Conservation (phyloP, 179 eudicot species). For the Nepenthes alata region DNA sequence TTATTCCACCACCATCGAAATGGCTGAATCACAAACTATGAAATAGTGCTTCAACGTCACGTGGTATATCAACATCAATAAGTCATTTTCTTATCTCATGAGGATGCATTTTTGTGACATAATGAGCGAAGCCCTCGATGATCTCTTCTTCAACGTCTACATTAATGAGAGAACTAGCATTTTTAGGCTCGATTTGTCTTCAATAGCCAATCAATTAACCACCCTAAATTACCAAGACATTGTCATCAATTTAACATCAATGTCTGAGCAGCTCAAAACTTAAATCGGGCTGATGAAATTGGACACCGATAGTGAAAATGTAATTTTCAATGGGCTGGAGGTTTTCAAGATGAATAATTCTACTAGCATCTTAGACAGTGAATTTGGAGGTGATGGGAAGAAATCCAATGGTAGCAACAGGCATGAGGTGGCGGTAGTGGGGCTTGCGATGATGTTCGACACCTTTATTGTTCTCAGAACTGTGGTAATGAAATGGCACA, state of each 20-base stretch:
- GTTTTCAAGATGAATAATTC: constrained; percentile 37
- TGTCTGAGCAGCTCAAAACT: constrained; percentile 12
- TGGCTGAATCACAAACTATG: constrained; percentile 32
- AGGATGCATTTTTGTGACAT: constrained; percentile 80
- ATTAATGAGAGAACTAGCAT: constrained; percentile 47
- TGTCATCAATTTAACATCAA: constrained; percentile 20
- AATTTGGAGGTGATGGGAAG: constrained; percentile 31
- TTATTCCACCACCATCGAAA: constrained; percentile 43
- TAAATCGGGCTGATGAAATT: constrained; percentile 25
- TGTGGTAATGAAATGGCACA: constrained; percentile 44
- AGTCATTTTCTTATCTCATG: constrained; percentile 34
- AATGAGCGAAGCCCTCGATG: constrained; percentile 49
- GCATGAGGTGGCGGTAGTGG: constrained; percentile 30
- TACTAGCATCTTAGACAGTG: constrained; percentile 31
- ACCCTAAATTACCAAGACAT: constrained; percentile 32
- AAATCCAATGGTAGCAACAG: background rate
- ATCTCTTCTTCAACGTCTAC: constrained; percentile 61
- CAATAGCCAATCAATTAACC: constrained; percentile 21
- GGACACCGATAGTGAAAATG: constrained; percentile 21
- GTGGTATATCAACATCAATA: constrained; percentile 51
- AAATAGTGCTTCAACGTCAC: constrained; percentile 51
- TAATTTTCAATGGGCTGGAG: constrained; percentile 33
- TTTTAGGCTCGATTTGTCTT: constrained; percentile 55
- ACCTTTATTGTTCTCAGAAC: constrained; percentile 36
- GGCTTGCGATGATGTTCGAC: constrained; percentile 43